phyloP scores from a whole-genome alignment of 108 stramenopile genomes.

The Heterococcus sp. region DNA sequence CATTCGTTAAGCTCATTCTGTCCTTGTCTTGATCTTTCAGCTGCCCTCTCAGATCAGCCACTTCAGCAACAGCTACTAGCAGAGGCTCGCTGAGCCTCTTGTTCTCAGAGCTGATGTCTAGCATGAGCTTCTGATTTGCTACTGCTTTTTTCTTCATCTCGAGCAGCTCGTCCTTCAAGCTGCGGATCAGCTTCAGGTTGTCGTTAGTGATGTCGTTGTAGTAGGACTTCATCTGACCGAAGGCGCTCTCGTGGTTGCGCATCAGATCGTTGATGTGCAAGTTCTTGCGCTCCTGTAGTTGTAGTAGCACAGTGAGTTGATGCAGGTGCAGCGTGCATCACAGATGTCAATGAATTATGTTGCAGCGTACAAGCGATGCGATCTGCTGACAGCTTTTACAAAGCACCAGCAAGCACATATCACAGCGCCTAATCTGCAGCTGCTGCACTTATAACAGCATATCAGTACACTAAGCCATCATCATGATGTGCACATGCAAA shows the following conservation, averaged over 20 bases:
- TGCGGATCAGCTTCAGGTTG: constrained; percentile 51
- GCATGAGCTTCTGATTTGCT: constrained; percentile 59
- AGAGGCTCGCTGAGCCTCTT: constrained; percentile 59
- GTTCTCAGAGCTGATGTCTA: constrained; percentile 63
- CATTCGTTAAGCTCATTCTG: constrained; percentile 51
- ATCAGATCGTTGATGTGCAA: constrained; percentile 68
- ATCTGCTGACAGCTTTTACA: too few relatives aligned
- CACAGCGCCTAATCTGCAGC: too few relatives aligned
- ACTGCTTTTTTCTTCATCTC: constrained; percentile 62
- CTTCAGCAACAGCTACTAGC: constrained; percentile 56
- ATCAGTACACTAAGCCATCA: too few relatives aligned
- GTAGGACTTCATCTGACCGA: constrained; percentile 65
- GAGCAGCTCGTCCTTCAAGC: constrained; percentile 49
- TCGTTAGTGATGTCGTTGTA: constrained; percentile 67
- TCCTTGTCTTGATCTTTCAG: constrained; percentile 63
- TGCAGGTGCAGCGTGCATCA: too few relatives aligned
- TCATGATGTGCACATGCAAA: not conserved
- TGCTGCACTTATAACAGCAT: too few relatives aligned
- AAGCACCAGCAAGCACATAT: too few relatives aligned
- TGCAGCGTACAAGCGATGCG: too few relatives aligned
- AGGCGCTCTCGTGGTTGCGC: constrained; percentile 62
- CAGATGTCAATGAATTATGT: too few relatives aligned
- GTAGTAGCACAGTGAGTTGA: too few relatives aligned
- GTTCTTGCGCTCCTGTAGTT: constrained; percentile 70
- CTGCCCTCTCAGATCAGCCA: constrained; percentile 52